phyloP scores from a whole-genome alignment of 768 basidiomycete species.

The Naganishia antarctica region DNA sequence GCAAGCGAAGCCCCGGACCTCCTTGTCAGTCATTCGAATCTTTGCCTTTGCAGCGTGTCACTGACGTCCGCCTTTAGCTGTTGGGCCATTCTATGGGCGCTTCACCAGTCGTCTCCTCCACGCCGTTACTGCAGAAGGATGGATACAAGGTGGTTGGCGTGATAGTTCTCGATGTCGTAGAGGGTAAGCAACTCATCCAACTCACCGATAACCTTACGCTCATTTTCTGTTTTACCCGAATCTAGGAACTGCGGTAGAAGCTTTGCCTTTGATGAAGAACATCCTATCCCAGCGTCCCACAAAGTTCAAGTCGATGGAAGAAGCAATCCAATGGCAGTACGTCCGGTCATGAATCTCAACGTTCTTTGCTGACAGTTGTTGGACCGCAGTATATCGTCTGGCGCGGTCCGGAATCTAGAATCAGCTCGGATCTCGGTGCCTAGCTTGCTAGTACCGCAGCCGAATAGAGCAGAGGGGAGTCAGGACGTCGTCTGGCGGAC shows the following conservation, averaged over 20 bases:
- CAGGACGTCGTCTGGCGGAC: slow-evolving; percentile 70
- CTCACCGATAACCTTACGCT: neutral
- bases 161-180: slow-evolving; percentile 78
- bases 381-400: slow-evolving; percentile 65
- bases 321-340: slow-evolving; percentile 94
- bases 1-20: slow-evolving; percentile 63
- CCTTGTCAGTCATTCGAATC: slow-evolving; percentile 56
- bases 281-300: slow-evolving; percentile 79
- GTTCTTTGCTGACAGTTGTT: slow-evolving; percentile 28
- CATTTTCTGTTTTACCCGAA: neutral
- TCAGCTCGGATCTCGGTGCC: slow-evolving; percentile 91
- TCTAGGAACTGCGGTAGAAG: slow-evolving; percentile 83
- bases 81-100: slow-evolving; percentile 98
- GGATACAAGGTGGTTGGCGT: slow-evolving; percentile 68
- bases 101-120: slow-evolving; percentile 71
- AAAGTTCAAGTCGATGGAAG: slow-evolving; percentile 74
- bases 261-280: slow-evolving; percentile 84
- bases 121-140: slow-evolving; percentile 61
- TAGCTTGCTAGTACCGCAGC: slow-evolving; percentile 58
- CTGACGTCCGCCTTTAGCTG: slow-evolving; percentile 51
- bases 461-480: slow-evolving; percentile 37
- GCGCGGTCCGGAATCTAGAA: slow-evolving; percentile 69
- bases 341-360: slow-evolving; percentile 40
- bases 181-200: slow-evolving; percentile 54
- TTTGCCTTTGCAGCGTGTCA: no score